Percentiles rank a stretch among this genome's conserved stretches.
phyloP scores from a whole-genome alignment of 805 yeast species.

The Saccharomycopsis capsularis region DNA sequence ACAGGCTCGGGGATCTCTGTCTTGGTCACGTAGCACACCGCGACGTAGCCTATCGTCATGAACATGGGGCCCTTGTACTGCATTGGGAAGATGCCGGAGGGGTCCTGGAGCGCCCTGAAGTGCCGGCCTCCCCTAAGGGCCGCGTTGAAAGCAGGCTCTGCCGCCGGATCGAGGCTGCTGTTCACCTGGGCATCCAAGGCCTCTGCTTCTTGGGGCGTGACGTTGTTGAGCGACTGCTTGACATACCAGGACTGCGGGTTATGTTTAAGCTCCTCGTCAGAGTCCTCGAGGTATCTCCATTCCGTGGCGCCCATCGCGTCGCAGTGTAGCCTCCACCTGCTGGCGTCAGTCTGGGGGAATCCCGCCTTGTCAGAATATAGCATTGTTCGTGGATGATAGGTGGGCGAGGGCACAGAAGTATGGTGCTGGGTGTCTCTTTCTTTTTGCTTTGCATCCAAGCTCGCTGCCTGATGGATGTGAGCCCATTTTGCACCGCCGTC shows the following conservation, averaged over 20 bases:
- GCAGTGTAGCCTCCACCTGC: conserved; percentile 67
- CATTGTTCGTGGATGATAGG: neutral
- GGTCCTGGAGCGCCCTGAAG: conserved; percentile 63
- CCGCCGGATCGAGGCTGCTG: conserved; percentile 29
- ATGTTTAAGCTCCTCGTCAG: conserved; percentile 31
- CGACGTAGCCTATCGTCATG: conserved; percentile 85
- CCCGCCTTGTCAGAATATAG: conserved; percentile 47
- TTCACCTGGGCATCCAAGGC: conserved; percentile 23
- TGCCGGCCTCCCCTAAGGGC: conserved; percentile 71
- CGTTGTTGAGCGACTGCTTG: conserved; percentile 34
- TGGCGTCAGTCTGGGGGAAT: conserved; percentile 58
- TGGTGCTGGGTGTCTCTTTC: neutral
- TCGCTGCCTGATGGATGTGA: no score
- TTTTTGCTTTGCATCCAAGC: no score
- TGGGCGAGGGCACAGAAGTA: neutral
- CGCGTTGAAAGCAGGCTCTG: conserved; percentile 43
- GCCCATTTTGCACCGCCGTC: no score
- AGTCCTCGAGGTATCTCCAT: conserved; percentile 60
- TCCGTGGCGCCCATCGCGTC: conserved; percentile 69
- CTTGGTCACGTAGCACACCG: conserved; percentile 61
- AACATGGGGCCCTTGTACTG: conserved; percentile 98
- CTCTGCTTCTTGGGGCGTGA: conserved; percentile 22
- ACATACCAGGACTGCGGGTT: conserved; percentile 53
- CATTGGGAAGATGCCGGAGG: conserved; percentile 82
- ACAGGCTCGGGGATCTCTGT: conserved; percentile 61